phyloP scores from a whole-genome alignment of 2,329 filamentous ascomycete species.

The Phialophora macrospora region DNA sequence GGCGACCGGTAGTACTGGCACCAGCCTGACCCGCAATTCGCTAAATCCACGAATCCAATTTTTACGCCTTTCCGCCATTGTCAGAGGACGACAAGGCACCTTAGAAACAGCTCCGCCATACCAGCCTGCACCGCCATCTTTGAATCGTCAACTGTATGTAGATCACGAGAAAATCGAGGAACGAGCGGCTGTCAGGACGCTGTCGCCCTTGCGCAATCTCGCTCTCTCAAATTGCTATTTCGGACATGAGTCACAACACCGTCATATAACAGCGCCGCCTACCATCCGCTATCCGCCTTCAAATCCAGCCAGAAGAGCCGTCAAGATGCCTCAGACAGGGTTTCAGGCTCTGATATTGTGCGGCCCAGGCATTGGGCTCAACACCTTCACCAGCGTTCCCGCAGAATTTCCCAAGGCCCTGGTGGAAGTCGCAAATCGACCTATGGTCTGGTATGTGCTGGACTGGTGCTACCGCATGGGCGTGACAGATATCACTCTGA shows the following conservation, averaged over 20 bases:
- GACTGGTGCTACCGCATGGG: slow-evolving; percentile 57
- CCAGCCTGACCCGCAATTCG: slow-evolving; percentile 20
- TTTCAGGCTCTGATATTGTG: slow-evolving; percentile 57
- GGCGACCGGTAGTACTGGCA: slow-evolving; percentile 26
- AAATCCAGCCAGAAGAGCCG: slow-evolving; percentile 13
- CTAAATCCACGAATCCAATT: slow-evolving; percentile 36
- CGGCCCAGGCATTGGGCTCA: slow-evolving; percentile 55
- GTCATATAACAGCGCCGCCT: slow-evolving; percentile 10
- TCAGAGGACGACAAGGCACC: slow-evolving; percentile 28
- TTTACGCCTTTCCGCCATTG: slow-evolving; percentile 34
- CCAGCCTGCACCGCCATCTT: slow-evolving; percentile 34
- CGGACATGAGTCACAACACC: slow-evolving; percentile 30
- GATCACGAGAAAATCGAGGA: slow-evolving; percentile 22
- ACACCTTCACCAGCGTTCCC: slow-evolving; percentile 56
- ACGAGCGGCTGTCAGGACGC: slow-evolving; percentile 4
- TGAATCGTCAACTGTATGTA: slow-evolving; percentile 24
- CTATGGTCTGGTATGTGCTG: slow-evolving; percentile 57
- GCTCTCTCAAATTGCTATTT: slow-evolving; percentile 29
- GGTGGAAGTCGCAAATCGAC: slow-evolving; percentile 56
- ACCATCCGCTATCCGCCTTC: slow-evolving; percentile 1
- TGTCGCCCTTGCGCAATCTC: slow-evolving; percentile 38
- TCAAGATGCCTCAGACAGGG: slow-evolving; percentile 44
- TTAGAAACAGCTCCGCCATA: slow-evolving; percentile 38
- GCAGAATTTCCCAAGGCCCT: slow-evolving; percentile 56
- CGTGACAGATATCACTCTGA: slow-evolving; percentile 54